Evolutionary conservation across 1,284 basidiomycete genomes (phyloP), one percentile per base, ranked within the genome.

Genomic region (Sutorius eximius): DNA sequence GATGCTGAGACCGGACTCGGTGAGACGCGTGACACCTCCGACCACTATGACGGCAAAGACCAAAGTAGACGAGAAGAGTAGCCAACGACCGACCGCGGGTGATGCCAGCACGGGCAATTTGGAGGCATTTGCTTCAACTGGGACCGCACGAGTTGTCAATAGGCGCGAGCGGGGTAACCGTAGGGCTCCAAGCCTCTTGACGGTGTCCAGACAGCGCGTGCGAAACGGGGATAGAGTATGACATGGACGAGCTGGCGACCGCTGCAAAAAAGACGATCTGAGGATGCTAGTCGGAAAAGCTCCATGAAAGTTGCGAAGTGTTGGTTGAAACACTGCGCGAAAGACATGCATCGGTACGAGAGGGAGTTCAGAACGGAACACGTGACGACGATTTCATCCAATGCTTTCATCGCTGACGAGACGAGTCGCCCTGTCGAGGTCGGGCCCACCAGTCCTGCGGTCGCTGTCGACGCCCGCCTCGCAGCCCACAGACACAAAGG

Each of bases 1-100:
- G 70, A 99, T 99, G 62, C 93, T 95, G 58, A 99, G 78, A 6
- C 97, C 97, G 24, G 94, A 97, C 75, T 99, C 97, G 5, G 97
- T 99, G 57, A 99, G 82, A 41, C 97, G 89, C 2, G 97, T 99
- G 50, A 99, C 83, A 11, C 96, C 97, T 36, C 97, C 97, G 6
- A 99, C 93, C 47, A 99, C 87, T 62, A 98, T 89, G 70, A 99
- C 93, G 27, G 85, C 86, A 64, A 97, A 91, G 27, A 97, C 93
- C 41, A 99, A 78, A 5, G 83, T 85, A 0, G 93, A 90, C 18
- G 92, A 94, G 37, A 82, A 71, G 65, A 95, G 80, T 18, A 98
- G 82, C 89, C 95, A 97, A 59, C 82, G 75, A 16, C 83, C 87
- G 6, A 98, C 91, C 12, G 85, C 75, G 1, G 87, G 89, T 2